Percentiles rank a stretch among this genome's conserved stretches.
phyloP scores from a whole-genome alignment of 2,329 filamentous ascomycete species.

The Aureobasidium musti region DNA sequence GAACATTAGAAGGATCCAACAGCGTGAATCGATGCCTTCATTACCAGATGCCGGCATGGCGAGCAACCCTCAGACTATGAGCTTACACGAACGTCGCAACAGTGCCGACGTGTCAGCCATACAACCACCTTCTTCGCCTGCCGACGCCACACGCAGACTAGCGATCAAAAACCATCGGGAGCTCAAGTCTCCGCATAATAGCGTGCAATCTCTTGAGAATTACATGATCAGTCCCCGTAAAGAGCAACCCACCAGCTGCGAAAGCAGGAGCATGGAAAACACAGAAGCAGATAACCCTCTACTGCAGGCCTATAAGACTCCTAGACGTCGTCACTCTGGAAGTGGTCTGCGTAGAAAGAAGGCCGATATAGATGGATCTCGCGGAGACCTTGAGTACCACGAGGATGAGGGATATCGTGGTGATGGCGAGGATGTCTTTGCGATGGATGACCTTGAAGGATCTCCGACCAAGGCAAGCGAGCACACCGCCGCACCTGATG shows the following conservation, averaged over 20 bases:
- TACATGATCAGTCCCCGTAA: slow-evolving; percentile 14
- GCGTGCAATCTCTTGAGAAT: slow-evolving; percentile 19
- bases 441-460: slow-evolving; percentile 60
- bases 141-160: slow-evolving; percentile 46
- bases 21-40: slow-evolving; percentile 26
- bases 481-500: background rate
- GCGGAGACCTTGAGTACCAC: slow-evolving; percentile 84
- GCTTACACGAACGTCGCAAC: slow-evolving; percentile 42
- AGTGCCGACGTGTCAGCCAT: slow-evolving; percentile 43
- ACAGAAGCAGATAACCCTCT: slow-evolving; percentile 25
- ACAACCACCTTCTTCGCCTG: slow-evolving; percentile 35
- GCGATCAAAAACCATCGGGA: slow-evolving; percentile 43
- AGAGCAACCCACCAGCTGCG: background rate
- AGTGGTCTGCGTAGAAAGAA: slow-evolving; percentile 75
- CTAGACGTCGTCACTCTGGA: slow-evolving; percentile 76
- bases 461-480: slow-evolving; percentile 25
- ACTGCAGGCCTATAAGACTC: slow-evolving; percentile 32
- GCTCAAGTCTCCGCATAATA: slow-evolving; percentile 24
- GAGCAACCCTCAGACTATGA: slow-evolving; percentile 1
- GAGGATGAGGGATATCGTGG: slow-evolving; percentile 85
- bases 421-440: slow-evolving; percentile 71
- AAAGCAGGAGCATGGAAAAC: slow-evolving; percentile 28
- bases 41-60: background rate
- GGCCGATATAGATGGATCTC: slow-evolving; percentile 64
- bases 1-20: slow-evolving; percentile 45